Percentiles rank a stretch among this genome's conserved stretches.
phyloP scores from a whole-genome alignment of 2,329 filamentous ascomycete species.

The Lojkania enalia region DNA sequence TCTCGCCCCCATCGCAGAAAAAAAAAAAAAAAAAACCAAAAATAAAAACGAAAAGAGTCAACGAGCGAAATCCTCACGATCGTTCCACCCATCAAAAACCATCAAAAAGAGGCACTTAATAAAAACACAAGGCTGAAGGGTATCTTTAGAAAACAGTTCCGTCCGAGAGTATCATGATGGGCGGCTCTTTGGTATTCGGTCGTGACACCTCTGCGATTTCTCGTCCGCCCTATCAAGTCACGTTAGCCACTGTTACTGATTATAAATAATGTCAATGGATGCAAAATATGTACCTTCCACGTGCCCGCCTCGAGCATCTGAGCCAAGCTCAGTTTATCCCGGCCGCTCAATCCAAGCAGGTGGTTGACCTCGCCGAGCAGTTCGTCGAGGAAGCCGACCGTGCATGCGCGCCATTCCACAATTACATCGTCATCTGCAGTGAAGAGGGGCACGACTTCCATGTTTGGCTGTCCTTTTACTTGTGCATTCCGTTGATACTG shows the following conservation, averaged over 20 bases:
- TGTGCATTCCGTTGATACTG: constrained; percentile 71
- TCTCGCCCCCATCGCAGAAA: too few species aligned
- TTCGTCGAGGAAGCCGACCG: constrained; percentile 74
- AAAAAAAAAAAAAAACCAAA: too few species aligned
- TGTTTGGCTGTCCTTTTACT: constrained; percentile 69
- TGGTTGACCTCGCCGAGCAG: constrained; percentile 70
- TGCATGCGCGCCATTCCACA: constrained; percentile 77
- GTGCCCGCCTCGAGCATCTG: constrained; percentile 95
- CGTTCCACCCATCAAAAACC: not conserved
- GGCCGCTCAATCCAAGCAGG: constrained; percentile 67
- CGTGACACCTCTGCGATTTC: constrained; percentile 94
- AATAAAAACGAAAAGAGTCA: too few species aligned
- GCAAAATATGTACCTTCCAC: constrained; percentile 76
- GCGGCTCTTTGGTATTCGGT: constrained; percentile 94
- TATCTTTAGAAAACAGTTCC: constrained; percentile 85
- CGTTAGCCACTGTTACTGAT: constrained; percentile 15
- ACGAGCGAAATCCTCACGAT: not conserved
- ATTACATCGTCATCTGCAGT: constrained; percentile 74
- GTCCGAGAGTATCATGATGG: constrained; percentile 94
- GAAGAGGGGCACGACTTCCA: constrained; percentile 76
- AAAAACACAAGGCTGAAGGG: constrained; percentile 37
- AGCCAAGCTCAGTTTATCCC: constrained; percentile 72
- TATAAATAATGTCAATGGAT: not conserved
- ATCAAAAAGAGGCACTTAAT: constrained; percentile 27
- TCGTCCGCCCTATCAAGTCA: constrained; percentile 71